A percentile compares a stretch with the other conserved stretches of the same genome.
Conservation (phyloP, 345 rosid species). For the Populus nigra region DNA sequence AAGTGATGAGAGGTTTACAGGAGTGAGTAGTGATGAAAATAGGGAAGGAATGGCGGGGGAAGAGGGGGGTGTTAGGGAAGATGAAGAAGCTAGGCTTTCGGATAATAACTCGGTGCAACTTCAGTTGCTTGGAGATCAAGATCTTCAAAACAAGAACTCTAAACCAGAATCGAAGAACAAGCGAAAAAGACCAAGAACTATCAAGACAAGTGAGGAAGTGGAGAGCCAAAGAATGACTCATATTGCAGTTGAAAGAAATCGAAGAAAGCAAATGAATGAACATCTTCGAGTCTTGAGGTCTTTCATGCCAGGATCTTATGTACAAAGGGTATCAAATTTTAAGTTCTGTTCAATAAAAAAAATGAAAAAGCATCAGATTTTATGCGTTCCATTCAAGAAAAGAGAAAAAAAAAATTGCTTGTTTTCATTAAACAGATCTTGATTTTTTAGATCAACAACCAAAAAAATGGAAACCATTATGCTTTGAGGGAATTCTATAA, state of each 20-base stretch:
- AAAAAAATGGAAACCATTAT: not conserved
- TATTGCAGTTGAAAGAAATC: slow-evolving; percentile 84
- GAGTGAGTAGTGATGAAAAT: slow-evolving; percentile 6
- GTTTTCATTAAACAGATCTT: not conserved
- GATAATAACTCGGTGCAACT: slow-evolving; percentile 53
- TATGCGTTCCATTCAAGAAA: too few species aligned
- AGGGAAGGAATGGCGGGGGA: slow-evolving; percentile 14
- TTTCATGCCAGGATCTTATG: slow-evolving; percentile 96
- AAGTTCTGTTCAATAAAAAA: not conserved
- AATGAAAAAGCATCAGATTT: not conserved
- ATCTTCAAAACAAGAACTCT: slow-evolving; percentile 27
- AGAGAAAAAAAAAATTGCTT: too few species aligned
- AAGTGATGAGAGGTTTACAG: slow-evolving; percentile 21
- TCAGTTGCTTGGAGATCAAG: slow-evolving; percentile 42
- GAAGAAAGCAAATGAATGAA: slow-evolving; percentile 96
- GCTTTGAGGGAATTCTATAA: not conserved
- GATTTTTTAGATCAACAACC: not conserved
- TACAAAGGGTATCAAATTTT: slow-evolving; percentile 60
- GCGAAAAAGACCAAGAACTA: slow-evolving; percentile 68
- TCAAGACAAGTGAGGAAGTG: slow-evolving; percentile 84
- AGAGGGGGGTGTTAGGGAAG: slow-evolving; percentile 30
- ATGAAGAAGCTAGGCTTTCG: slow-evolving; percentile 51
- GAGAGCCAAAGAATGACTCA: slow-evolving; percentile 95
- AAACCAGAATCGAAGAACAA: slow-evolving; percentile 52
- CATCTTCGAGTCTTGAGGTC: slow-evolving; percentile 86